Evolutionary conservation across 176 grass and related monocot species (phyloP), one percentile per base, ranked within the genome.

Genomic region (Phoenix dactylifera): DNA sequence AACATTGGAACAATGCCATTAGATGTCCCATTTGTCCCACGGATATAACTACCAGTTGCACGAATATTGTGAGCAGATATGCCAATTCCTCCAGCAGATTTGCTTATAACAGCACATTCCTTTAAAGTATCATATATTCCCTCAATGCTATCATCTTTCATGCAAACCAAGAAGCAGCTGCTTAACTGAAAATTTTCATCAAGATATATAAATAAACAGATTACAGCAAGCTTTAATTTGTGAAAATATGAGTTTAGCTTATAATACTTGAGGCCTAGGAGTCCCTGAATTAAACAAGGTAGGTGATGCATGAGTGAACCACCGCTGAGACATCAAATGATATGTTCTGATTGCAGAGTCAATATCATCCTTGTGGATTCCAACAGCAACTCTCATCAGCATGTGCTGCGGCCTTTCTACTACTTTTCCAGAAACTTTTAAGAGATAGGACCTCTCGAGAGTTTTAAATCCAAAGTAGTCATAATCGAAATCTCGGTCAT

Each of bases 391-490:
- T 64, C 92, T 85, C 92, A 97, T 97, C 9, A 97, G 22, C 92
- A 97, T 97, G 78, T 97, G 92, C 2, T 97, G 92, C 0, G 92
- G 92, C 19, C 92, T 88, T 32, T 97, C 92, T 0, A 97, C 78
- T 0, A 88, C 87, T 70, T 80, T 80, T 1, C 87, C 84, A 0
- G 44, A 58, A 54, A 88, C 54, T 57, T 97, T 97, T 66, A 97
- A 63, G 44, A 97, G 87, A 62, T 97, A 97, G 16, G 92, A 97
- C 59, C 92, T 87, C 72, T 97, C 92, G 15, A 97, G 66, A 50
- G 92, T 97, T 56, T 97, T 97, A 73, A 97, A 97, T n/a, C 92
- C 92, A 57, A 97, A 97, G 70, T 85, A 97, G 24, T 97, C 92
- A 55, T 97, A 97, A 23, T 97, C 92, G 1, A 97, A 97, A 56